Percentiles rank a stretch among this genome's conserved stretches.
Evolutionary conservation across 371 early-diverging fungal species (phyloP).

Genomic region (Globomyces sp.): DNA sequence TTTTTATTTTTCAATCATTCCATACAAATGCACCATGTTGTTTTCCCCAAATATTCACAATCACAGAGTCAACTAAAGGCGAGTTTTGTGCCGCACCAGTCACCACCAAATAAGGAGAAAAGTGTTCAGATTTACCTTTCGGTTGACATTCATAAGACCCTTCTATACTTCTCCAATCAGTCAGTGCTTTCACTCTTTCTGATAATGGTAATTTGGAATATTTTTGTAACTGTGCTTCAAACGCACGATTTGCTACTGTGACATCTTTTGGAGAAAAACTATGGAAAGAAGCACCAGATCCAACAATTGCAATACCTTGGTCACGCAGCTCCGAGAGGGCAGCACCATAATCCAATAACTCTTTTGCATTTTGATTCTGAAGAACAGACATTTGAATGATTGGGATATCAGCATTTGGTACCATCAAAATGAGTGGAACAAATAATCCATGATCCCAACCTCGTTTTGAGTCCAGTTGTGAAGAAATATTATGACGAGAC

Average conservation of each 20-base stretch:
- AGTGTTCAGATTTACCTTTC: slow-evolving; percentile 9
- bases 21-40: too few relatives aligned
- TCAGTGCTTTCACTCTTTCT: not conserved
- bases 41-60: too few relatives aligned
- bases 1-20: too few relatives aligned
- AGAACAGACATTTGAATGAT: slow-evolving; percentile 33
- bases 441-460: slow-evolving; percentile 54
- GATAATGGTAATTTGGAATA: not conserved
- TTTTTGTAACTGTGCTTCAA: slow-evolving; percentile 11
- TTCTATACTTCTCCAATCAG: not conserved
- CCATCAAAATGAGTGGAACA: slow-evolving; percentile 38
- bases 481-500: slow-evolving; percentile 26
- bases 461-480: slow-evolving; percentile 29
- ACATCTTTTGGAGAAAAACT: slow-evolving; percentile 5
- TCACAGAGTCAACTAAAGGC: too few relatives aligned
- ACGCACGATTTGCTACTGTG: not conserved
- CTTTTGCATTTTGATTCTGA: slow-evolving; percentile 24
- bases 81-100: slow-evolving; percentile 5
- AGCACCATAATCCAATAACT: slow-evolving; percentile 25
- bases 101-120: slow-evolving; percentile 6
- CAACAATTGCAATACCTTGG: slow-evolving; percentile 16
- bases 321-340: slow-evolving; percentile 29
- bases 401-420: slow-evolving; percentile 29
- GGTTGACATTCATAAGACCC: slow-evolving; percentile 13
- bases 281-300: slow-evolving; percentile 18